A percentile compares a stretch with the other conserved stretches of the same genome.
Conservation (phyloP, 2,329 filamentous ascomycete species). For the Thelonectria discophora region DNA sequence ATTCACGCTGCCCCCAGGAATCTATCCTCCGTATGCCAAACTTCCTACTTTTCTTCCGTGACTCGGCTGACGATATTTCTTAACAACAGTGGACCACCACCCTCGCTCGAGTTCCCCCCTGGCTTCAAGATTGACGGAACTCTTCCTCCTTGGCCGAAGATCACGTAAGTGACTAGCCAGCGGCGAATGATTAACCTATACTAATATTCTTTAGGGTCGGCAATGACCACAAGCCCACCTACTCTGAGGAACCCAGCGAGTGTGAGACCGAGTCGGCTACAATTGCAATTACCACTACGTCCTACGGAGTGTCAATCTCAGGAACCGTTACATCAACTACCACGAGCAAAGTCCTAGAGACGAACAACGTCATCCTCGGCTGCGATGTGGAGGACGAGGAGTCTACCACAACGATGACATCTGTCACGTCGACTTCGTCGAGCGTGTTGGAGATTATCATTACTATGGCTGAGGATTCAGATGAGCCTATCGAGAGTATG, state of each 20-base stretch:
- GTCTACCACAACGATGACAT: constrained; percentile 3
- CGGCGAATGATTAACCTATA: background rate
- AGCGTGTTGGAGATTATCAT: background rate
- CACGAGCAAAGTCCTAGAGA: constrained; percentile 5
- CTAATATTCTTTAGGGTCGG: constrained; percentile 14
- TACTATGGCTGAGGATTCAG: constrained; percentile 5
- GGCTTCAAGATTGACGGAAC: constrained; percentile 18
- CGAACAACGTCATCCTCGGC: constrained; percentile 15
- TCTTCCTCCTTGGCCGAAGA: constrained; percentile 25
- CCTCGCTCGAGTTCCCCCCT: constrained; percentile 12
- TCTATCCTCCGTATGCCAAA: constrained; percentile 13
- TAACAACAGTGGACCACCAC: constrained; percentile 17
- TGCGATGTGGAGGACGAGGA: constrained; percentile 19
- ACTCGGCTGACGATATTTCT: background rate
- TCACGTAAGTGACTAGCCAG: constrained; percentile 18
- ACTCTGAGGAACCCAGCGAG: constrained; percentile 11
- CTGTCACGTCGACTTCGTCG: background rate
- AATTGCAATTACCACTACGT: constrained; percentile 18
- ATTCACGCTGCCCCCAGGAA: constrained; percentile 16
- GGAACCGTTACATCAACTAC: constrained; percentile 18
- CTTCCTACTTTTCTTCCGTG: background rate
- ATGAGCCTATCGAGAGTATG: background rate
- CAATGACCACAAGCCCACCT: constrained; percentile 17
- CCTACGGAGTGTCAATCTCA: constrained; percentile 19
- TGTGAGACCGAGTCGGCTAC: constrained; percentile 24